These are phyloP conservation scores for Pythium periplocum DNA, from an alignment of 352 stramenopile species.

Conservation along the genomic window DNA sequence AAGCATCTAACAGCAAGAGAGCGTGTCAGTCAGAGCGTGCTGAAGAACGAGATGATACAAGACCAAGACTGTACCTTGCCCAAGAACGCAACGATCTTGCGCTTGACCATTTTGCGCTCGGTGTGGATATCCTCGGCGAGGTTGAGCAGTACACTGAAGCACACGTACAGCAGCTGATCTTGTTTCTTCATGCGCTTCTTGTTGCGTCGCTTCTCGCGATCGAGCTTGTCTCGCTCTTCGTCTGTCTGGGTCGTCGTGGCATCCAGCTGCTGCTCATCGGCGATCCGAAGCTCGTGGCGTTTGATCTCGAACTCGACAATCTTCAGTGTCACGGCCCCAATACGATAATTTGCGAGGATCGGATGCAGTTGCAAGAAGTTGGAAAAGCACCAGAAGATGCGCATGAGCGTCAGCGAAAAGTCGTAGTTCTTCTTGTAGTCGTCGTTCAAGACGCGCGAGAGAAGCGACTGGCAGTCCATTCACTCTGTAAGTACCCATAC, in stretches of 20 bases:
- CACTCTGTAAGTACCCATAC: not conserved
- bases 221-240: constrained; percentile 50
- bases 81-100: constrained; percentile 80
- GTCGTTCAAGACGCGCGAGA: constrained; percentile 92
- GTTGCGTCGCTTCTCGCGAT: constrained; percentile 81
- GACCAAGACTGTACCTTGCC: constrained; percentile 39
- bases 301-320: constrained; percentile 94
- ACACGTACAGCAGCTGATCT: constrained; percentile 91
- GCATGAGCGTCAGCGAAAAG: constrained; percentile 92
- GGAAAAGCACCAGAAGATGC: constrained; percentile 94
- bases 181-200: constrained; percentile 90
- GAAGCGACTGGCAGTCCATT: constrained; percentile 44
- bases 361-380: constrained; percentile 94
- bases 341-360: constrained; percentile 90
- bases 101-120: constrained; percentile 95
- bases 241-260: constrained; percentile 20
- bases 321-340: constrained; percentile 92
- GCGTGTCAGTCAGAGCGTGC: constrained; percentile 11
- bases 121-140: constrained; percentile 92
- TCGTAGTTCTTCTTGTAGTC: constrained; percentile 94
- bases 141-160: constrained; percentile 93
- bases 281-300: constrained; percentile 71
- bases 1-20: constrained; percentile 49
- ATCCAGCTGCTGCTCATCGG: constrained; percentile 61
- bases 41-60: constrained; percentile 11